A percentile compares a stretch with the other conserved stretches of the same genome.
Evolutionary conservation across 2,329 filamentous ascomycete genomes (phyloP).

Genomic region (Botrytis fragariae): DNA sequence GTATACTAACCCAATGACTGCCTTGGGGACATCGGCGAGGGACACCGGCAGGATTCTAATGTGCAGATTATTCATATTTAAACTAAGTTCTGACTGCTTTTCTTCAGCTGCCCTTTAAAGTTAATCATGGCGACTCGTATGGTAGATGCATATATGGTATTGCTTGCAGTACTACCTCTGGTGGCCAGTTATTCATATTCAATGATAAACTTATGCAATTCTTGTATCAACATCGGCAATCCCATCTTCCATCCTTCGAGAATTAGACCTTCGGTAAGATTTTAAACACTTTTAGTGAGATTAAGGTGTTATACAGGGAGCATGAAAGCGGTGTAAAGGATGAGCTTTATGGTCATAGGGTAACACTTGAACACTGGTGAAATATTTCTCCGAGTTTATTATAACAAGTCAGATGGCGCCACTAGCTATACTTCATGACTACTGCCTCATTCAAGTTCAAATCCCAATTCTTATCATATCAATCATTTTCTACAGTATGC

Average conservation of each 20-base stretch:
- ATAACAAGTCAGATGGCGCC: neutral
- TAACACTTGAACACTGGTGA: neutral
- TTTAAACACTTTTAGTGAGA: neutral
- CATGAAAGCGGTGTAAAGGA: neutral
- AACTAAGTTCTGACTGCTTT: neutral
- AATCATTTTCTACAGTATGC: neutral
- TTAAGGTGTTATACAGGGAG: neutral
- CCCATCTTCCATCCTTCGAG: neutral
- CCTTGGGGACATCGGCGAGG: neutral
- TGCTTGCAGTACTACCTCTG: neutral
- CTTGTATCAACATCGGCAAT: neutral
- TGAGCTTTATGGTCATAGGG: neutral
- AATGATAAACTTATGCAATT: neutral
- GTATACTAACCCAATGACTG: neutral
- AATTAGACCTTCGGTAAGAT: neutral
- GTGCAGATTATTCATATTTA: neutral
- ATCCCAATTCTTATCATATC: neutral
- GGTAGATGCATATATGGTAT: neutral
- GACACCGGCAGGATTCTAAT: neutral
- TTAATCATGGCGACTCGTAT: neutral
- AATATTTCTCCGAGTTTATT: neutral
- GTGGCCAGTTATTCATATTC: neutral
- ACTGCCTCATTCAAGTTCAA: neutral
- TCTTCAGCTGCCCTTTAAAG: neutral
- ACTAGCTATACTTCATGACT: neutral